Percentiles rank a stretch among this genome's conserved stretches.
These are phyloP conservation scores for Rhodotorula sp. DNA, from an alignment of 1,284 basidiomycete genomes.

Conservation along the genomic window DNA sequence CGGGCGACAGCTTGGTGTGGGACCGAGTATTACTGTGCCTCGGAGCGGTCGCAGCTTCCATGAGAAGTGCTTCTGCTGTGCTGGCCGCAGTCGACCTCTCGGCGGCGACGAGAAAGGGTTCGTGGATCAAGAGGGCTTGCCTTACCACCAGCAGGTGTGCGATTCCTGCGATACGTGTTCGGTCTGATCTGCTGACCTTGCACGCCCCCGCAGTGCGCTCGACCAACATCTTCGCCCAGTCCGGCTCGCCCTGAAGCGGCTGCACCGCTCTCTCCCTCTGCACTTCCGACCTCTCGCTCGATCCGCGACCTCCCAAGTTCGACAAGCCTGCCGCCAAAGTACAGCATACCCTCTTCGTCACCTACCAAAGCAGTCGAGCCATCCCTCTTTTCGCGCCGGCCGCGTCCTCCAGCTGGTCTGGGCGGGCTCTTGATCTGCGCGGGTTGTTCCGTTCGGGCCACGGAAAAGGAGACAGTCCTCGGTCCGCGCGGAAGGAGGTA, in stretches of 20 bases:
- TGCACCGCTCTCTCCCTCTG: constrained; percentile 3
- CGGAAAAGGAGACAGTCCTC: constrained; percentile 24
- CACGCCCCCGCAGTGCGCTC: constrained; percentile 2
- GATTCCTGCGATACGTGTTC: background rate
- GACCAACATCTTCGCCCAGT: background rate
- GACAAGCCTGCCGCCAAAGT: constrained; percentile 2
- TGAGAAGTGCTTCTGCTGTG: constrained; percentile 26
- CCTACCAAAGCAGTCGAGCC: background rate
- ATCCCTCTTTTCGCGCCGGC: constrained; percentile 30
- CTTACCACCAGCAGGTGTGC: constrained; percentile 27
- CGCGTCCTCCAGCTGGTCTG: constrained; percentile 15
- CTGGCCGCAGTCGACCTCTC: constrained; percentile 8
- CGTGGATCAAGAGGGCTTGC: constrained; percentile 20
- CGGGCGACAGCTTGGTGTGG: constrained; percentile 7
- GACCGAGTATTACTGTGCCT: constrained; percentile 19
- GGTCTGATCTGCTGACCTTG: background rate
- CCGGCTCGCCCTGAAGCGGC: constrained; percentile 10
- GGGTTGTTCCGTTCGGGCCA: constrained; percentile 29
- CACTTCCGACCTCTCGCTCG: constrained; percentile 3
- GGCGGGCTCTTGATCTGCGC: constrained; percentile 36
- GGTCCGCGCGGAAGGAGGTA: constrained; percentile 28
- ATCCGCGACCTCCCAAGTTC: background rate
- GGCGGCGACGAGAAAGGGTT: constrained; percentile 17
- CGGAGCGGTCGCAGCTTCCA: constrained; percentile 22
- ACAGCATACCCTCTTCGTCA: background rate